Conservation (phyloP, 352 stramenopile species). For the Globisporangium recalcitrans region DNA sequence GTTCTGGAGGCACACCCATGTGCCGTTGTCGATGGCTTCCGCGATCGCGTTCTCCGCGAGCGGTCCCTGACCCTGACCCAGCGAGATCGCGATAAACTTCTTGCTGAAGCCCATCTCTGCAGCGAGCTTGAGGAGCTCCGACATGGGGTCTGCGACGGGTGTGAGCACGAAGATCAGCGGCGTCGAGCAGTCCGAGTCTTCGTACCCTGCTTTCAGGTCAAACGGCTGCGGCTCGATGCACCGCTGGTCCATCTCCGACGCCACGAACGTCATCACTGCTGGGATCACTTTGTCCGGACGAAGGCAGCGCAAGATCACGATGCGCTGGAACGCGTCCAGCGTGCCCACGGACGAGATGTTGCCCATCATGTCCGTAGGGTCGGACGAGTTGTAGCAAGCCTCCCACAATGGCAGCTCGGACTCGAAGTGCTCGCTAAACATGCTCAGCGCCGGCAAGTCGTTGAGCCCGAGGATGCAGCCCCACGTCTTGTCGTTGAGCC, state of each 20-base stretch:
- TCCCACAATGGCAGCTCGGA: slow-evolving; percentile 59
- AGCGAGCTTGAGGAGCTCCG: slow-evolving; percentile 90
- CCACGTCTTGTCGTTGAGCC: slow-evolving; percentile 89
- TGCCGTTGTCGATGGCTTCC: slow-evolving; percentile 89
- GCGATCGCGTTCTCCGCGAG: slow-evolving; percentile 91
- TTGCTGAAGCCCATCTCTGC: slow-evolving; percentile 89
- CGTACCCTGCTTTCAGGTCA: slow-evolving; percentile 88
- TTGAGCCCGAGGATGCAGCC: slow-evolving; percentile 80
- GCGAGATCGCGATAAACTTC: slow-evolving; percentile 90
- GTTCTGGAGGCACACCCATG: slow-evolving; percentile 95
- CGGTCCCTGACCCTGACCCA: slow-evolving; percentile 92
- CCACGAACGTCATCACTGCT: slow-evolving; percentile 89
- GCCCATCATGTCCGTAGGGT: slow-evolving; percentile 68
- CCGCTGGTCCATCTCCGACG: slow-evolving; percentile 78
- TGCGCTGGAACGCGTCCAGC: slow-evolving; percentile 85
- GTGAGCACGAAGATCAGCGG: slow-evolving; percentile 95
- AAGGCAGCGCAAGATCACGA: slow-evolving; percentile 89
- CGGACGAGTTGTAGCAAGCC: slow-evolving; percentile 78
- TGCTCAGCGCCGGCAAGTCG: slow-evolving; percentile 41
- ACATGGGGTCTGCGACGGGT: slow-evolving; percentile 93
- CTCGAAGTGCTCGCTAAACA: slow-evolving; percentile 50
- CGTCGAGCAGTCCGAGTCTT: slow-evolving; percentile 92
- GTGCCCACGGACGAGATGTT: slow-evolving; percentile 41
- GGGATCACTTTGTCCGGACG: slow-evolving; percentile 92
- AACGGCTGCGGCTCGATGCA: slow-evolving; percentile 94